phyloP scores from a whole-genome alignment of 129 eudicot species.

The Flaveria robusta region DNA sequence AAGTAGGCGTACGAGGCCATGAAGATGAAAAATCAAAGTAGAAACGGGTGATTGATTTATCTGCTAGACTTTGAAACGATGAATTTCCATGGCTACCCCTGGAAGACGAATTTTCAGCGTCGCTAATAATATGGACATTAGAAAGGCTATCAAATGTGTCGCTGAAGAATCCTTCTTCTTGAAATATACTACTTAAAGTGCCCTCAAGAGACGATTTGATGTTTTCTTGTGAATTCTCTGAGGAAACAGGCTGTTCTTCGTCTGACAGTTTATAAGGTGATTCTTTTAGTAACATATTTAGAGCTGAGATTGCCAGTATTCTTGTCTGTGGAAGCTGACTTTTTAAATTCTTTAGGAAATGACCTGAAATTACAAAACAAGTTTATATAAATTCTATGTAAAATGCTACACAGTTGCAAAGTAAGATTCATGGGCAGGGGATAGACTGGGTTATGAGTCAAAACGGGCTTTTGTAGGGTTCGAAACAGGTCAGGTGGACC shows the following conservation, averaged over 20 bases:
- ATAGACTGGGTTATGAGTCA: neutral
- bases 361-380: slow-evolving; percentile 54
- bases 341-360: slow-evolving; percentile 79
- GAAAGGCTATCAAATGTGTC: slow-evolving; percentile 86
- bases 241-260: slow-evolving; percentile 28
- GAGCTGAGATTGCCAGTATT: slow-evolving; percentile 93
- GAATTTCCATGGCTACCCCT: slow-evolving; percentile 72
- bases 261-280: slow-evolving; percentile 76
- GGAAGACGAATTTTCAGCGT: slow-evolving; percentile 65
- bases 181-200: slow-evolving; percentile 64
- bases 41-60: slow-evolving; percentile 94
- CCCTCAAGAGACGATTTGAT: slow-evolving; percentile 79
- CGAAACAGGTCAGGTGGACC: neutral
- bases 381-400: slow-evolving; percentile 8
- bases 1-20: slow-evolving; percentile 98
- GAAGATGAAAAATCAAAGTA: slow-evolving; percentile 93
- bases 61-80: slow-evolving; percentile 88
- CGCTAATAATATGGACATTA: slow-evolving; percentile 80
- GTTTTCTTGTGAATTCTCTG: slow-evolving; percentile 42
- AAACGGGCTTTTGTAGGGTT: neutral
- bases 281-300: slow-evolving; percentile 83
- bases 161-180: slow-evolving; percentile 85
- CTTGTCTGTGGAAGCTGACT: slow-evolving; percentile 99
- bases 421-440: neutral
- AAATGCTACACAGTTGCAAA: slow-evolving; percentile 16